These are phyloP conservation scores for Byssothecium circinans DNA, from an alignment of 2,329 filamentous ascomycete species.

Conservation along the genomic window DNA sequence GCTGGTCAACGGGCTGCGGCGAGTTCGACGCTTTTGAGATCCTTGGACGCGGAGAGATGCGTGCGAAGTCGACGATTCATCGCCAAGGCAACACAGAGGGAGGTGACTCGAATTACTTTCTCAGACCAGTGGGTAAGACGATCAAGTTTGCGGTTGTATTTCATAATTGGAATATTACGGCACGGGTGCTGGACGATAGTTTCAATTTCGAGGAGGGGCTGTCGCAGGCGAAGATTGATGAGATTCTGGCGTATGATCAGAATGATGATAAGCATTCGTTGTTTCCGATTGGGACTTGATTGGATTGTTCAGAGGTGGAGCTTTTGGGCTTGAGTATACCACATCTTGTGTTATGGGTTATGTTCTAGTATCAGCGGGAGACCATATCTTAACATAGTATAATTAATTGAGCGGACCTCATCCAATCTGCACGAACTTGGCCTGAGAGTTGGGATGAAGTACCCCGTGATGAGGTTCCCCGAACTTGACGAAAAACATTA, in stretches of 20 bases:
- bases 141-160: slow-evolving; percentile 62
- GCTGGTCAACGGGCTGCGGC: slow-evolving; percentile 70
- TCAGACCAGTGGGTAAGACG: slow-evolving; percentile 60
- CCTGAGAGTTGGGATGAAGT: no score
- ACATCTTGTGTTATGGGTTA: no score
- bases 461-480: no score
- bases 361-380: no score
- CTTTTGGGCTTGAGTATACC: no score
- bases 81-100: slow-evolving; percentile 60
- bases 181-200: slow-evolving; percentile 40
- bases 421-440: no score
- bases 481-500: no score
- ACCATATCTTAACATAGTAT: no score
- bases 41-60: slow-evolving; percentile 64
- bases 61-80: slow-evolving; percentile 70
- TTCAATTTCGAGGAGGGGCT: slow-evolving; percentile 43
- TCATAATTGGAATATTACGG: slow-evolving; percentile 37
- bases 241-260: slow-evolving; percentile 38
- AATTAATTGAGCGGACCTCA: no score
- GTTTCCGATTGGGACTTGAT: slow-evolving; percentile 40
- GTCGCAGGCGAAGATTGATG: slow-evolving; percentile 36
- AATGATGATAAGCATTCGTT: slow-evolving; percentile 44
- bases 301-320: not conserved
- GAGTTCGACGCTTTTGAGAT: slow-evolving; percentile 78
- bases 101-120: slow-evolving; percentile 72